Evolutionary conservation across 805 yeast genomes (phyloP).

Genomic region (Kurtzmaniella fragi): DNA sequence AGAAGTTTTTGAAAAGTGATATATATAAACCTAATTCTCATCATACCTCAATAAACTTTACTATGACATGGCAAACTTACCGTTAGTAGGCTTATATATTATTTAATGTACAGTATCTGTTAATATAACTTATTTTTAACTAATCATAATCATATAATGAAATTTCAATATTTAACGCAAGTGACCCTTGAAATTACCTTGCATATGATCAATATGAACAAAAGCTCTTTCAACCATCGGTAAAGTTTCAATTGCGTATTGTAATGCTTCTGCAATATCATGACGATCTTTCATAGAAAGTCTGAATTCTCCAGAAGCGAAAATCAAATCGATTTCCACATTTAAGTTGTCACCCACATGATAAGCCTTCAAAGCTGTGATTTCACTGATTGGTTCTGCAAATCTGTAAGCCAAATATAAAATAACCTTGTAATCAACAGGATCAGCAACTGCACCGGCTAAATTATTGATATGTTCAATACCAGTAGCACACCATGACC

Average conservation of each 20-base stretch:
- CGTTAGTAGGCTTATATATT: no score
- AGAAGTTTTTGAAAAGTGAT: not conserved
- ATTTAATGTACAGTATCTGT: constrained; percentile 2
- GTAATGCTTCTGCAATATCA: constrained; percentile 77
- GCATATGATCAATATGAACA: constrained; percentile 70
- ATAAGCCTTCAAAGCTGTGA: constrained; percentile 65
- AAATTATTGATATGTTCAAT: constrained; percentile 69
- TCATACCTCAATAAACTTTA: no score
- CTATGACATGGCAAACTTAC: no score
- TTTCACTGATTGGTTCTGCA: constrained; percentile 58
- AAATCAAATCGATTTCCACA: constrained; percentile 72
- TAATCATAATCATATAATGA: not conserved
- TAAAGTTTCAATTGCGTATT: constrained; percentile 72
- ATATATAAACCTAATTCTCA: no score
- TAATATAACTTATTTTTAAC: constrained; percentile 1
- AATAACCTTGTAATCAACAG: constrained; percentile 58
- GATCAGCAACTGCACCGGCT: constrained; percentile 67
- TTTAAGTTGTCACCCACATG: constrained; percentile 75
- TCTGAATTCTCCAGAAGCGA: constrained; percentile 36
- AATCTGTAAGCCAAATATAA: constrained; percentile 65
- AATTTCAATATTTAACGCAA: constrained; percentile 14
- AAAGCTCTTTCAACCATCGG: constrained; percentile 78
- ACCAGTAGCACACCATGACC: constrained; percentile 60
- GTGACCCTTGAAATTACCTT: constrained; percentile 39
- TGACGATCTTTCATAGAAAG: constrained; percentile 62